These are phyloP conservation scores for Talaromyces adpressus DNA, from an alignment of 495 filamentous ascomycete species.

Conservation along the genomic window DNA sequence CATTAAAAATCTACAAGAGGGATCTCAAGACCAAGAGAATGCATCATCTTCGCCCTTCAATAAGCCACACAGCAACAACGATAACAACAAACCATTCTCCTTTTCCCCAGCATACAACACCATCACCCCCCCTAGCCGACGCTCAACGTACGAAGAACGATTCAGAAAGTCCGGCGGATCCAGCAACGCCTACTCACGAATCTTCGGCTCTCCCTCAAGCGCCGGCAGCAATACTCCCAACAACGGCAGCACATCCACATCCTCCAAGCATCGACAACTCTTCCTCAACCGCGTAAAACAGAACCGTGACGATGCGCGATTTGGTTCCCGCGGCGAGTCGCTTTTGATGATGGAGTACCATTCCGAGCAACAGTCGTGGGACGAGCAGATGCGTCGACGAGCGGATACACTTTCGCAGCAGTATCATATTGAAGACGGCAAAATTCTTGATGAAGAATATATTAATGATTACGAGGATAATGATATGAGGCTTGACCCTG, in stretches of 20 bases:
- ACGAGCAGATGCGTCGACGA: slow-evolving; percentile 34
- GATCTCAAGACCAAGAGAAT: background rate
- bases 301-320: slow-evolving; percentile 59
- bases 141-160: slow-evolving; percentile 8
- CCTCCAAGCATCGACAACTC: slow-evolving; percentile 37
- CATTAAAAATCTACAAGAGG: background rate
- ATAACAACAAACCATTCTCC: slow-evolving; percentile 6
- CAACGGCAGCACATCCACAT: slow-evolving; percentile 18
- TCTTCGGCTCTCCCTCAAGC: slow-evolving; percentile 10
- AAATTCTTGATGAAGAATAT: slow-evolving; percentile 18
- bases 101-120: slow-evolving; percentile 8
- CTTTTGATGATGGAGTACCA: slow-evolving; percentile 44
- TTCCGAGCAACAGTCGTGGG: slow-evolving; percentile 44
- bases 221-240: slow-evolving; percentile 7
- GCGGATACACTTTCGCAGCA: slow-evolving; percentile 23
- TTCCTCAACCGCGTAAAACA: slow-evolving; percentile 76
- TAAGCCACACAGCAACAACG: background rate
- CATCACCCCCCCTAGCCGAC: slow-evolving; percentile 7
- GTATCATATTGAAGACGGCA: slow-evolving; percentile 33
- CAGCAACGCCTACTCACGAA: background rate
- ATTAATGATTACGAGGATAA: slow-evolving; percentile 17
- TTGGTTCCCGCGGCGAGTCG: slow-evolving; percentile 70
- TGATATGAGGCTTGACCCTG: slow-evolving; percentile 10
- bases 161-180: slow-evolving; percentile 6
- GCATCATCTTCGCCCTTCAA: background rate